Base-by-base conservation (phyloP, 129 eudicot species). In the Centella asiatica region DNA sequence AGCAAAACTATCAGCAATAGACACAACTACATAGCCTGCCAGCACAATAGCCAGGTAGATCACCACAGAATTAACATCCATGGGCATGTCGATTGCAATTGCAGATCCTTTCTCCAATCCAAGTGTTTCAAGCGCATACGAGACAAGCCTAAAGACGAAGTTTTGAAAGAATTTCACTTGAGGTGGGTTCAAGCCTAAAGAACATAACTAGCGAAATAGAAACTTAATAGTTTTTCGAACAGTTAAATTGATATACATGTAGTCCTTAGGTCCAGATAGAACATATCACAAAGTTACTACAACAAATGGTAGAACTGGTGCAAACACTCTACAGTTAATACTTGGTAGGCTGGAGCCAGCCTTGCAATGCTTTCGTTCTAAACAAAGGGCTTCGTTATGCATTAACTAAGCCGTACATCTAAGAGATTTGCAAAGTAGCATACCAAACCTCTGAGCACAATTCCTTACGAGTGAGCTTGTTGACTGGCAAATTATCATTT, bases 1-100 rank as follows among this genome's bases (percentile, higher is more conserved):
- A 52, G 94, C 94, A 77, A 90, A 90, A 73, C 97, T 90, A 71
- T 90, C 97, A 25, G 97, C 97, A 70, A 90, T 90, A 2, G 97
- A 83, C 71, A 90, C 97, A 71, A 86, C 95, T 48, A 78, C 83
- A 62, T 81, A 70, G 59, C 97, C 97, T 34, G 95, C 84, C 57
- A 90, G 80, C 62, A 90, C 87, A 62, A 90, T 86, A 46, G 97
- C 97, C 36, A 90, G 81, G 75, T 90, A 90, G 67, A 90, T 83
- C 61, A 90, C 84, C 47, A 90, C 97, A 28, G 97, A 78, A 62
- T 81, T 78, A 17, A 86, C 94, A 72, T 83, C 76, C 97, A 90
- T 90, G 15, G 97, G 97, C 97, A 90, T 90, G 75, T 86, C 94
- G 36, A 90, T 90, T 40, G 97, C 97, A 69, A 90, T 79, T 46